Percentiles rank a stretch among this genome's conserved stretches.
These are phyloP conservation scores for Sphagnum contortum DNA, from an alignment of 225 moss, liverwort and hornwort genomes.

Conservation along the genomic window DNA sequence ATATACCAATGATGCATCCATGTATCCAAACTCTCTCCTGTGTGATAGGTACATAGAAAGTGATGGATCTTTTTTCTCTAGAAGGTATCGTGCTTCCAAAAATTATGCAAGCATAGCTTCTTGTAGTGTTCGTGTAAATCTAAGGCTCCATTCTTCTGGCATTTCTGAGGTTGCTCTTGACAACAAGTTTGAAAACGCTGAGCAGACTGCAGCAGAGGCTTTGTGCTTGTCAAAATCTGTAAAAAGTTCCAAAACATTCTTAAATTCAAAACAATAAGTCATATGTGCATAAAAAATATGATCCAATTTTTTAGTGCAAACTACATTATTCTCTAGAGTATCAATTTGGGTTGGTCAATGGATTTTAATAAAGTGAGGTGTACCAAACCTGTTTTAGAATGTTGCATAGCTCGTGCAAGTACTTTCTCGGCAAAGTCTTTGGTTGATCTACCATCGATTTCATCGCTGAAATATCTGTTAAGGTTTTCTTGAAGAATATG, in stretches of 20 bases:
- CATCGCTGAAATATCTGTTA: neutral
- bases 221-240: neutral
- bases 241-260: neutral
- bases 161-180: constrained; percentile 2
- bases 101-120: constrained; percentile 6
- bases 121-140: constrained; percentile 3
- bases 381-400: too few species aligned
- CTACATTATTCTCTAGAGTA: too few species aligned
- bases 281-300: too few species aligned
- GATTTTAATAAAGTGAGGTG: too few species aligned
- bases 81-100: neutral
- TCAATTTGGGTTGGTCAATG: too few species aligned
- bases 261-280: too few species aligned
- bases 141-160: constrained; percentile 7
- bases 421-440: too few species aligned
- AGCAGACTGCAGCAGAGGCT: neutral
- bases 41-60: constrained; percentile 2
- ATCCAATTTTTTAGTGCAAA: too few species aligned
- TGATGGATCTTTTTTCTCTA: neutral
- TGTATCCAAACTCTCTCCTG: constrained; percentile 1
- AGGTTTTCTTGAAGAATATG: constrained; percentile 4
- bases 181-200: constrained; percentile 11
- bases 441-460: too few species aligned
- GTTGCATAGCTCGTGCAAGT: too few species aligned
- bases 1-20: too few species aligned